Percentiles rank a stretch among this genome's conserved stretches.
These are phyloP conservation scores for Plantago coronopus DNA, from an alignment of 305 asterid genomes.

Conservation along the genomic window DNA sequence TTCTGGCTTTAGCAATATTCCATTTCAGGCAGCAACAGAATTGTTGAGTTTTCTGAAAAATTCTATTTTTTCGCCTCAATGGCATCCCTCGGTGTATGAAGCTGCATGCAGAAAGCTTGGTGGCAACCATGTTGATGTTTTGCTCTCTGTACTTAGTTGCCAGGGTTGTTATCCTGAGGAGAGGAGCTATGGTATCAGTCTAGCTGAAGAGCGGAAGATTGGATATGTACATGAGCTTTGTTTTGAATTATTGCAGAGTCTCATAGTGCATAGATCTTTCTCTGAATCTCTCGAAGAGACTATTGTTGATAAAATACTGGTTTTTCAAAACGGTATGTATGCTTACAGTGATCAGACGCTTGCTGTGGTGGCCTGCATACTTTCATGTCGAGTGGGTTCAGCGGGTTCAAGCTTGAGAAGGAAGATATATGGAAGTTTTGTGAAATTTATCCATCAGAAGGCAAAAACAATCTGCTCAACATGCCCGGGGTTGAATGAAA, in stretches of 20 bases:
- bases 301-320: slow-evolving; percentile 61
- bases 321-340: slow-evolving; percentile 61
- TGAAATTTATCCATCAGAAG: slow-evolving; percentile 52
- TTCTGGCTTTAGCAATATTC: slow-evolving; percentile 61
- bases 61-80: slow-evolving; percentile 67
- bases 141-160: slow-evolving; percentile 62
- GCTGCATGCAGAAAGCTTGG: slow-evolving; percentile 62
- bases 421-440: slow-evolving; percentile 52
- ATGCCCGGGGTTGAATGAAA: slow-evolving; percentile 56
- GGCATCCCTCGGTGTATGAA: slow-evolving; percentile 57
- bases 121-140: slow-evolving; percentile 52
- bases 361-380: slow-evolving; percentile 86
- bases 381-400: slow-evolving; percentile 56
- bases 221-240: slow-evolving; percentile 55
- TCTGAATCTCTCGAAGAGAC: slow-evolving; percentile 70
- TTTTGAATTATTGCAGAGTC: slow-evolving; percentile 74
- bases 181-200: slow-evolving; percentile 39
- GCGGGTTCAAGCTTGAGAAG: slow-evolving; percentile 71
- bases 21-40: slow-evolving; percentile 75
- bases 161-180: slow-evolving; percentile 55
- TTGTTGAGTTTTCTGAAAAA: slow-evolving; percentile 62
- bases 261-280: slow-evolving; percentile 58
- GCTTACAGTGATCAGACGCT: slow-evolving; percentile 73
- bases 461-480: slow-evolving; percentile 47
- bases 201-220: slow-evolving; percentile 58